phyloP scores from a whole-genome alignment of 2,329 filamentous ascomycete genomes.

The Penicillium sp. region DNA sequence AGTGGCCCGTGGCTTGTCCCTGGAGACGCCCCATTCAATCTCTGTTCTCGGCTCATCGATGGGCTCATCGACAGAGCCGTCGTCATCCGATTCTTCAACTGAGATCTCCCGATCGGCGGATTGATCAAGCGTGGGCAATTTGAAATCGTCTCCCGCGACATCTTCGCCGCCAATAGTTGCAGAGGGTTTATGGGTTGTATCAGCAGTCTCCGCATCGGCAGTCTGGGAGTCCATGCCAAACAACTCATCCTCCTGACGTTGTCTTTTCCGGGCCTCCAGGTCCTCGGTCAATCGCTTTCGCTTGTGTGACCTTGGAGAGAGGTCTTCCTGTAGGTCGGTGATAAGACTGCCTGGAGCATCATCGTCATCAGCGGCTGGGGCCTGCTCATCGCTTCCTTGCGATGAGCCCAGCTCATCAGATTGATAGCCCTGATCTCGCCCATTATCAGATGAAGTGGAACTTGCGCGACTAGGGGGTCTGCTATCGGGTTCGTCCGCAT shows the following conservation, averaged over 20 bases:
- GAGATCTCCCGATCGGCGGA: background rate
- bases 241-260: constrained; percentile 80
- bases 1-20: constrained; percentile 61
- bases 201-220: constrained; percentile 52
- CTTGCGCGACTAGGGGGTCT: constrained; percentile 72
- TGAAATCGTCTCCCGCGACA: constrained; percentile 1
- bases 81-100: constrained; percentile 5
- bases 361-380: constrained; percentile 20
- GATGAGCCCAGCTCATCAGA: constrained; percentile 27
- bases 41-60: constrained; percentile 46
- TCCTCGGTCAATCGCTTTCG: constrained; percentile 72
- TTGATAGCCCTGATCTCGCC: constrained; percentile 44
- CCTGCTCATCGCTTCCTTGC: constrained; percentile 7
- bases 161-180: background rate
- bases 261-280: constrained; percentile 72
- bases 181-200: constrained; percentile 31
- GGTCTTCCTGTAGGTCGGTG: constrained; percentile 45
- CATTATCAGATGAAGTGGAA: constrained; percentile 54
- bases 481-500: constrained; percentile 85
- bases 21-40: constrained; percentile 63
- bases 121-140: constrained; percentile 7
- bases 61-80: constrained; percentile 12
- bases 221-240: constrained; percentile 66
- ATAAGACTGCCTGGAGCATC: constrained; percentile 16
- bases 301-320: constrained; percentile 63